phyloP scores from a whole-genome alignment of 2,329 filamentous ascomycete species.

The Magnaporthales sp. region DNA sequence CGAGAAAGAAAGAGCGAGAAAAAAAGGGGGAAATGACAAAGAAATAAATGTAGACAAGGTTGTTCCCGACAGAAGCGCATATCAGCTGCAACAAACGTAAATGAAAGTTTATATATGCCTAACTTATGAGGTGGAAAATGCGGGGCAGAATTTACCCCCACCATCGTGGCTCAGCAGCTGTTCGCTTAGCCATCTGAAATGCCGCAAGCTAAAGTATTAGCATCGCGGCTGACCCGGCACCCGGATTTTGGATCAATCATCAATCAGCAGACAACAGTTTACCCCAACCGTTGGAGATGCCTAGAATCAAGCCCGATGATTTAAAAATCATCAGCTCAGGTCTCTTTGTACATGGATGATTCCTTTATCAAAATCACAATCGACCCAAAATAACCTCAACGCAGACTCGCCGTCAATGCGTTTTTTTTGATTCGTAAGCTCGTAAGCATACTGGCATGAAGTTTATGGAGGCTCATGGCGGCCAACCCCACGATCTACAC shows the following conservation, averaged over 20 bases:
- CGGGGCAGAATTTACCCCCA: background rate
- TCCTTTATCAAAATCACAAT: no score
- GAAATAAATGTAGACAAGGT: background rate
- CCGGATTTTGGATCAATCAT: background rate
- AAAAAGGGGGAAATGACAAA: background rate
- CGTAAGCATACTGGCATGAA: background rate
- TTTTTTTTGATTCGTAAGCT: no score
- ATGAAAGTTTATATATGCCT: background rate
- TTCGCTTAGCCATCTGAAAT: background rate
- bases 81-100: no score
- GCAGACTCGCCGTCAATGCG: no score
- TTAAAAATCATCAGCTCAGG: no score
- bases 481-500: background rate
- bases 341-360: no score
- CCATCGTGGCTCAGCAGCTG: background rate
- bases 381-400: no score
- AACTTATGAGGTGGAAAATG: background rate
- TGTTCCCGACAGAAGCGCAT: background rate
- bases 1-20: background rate
- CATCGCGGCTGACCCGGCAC: background rate
- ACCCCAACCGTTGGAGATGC: background rate
- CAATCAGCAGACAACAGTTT: background rate
- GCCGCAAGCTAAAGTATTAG: background rate
- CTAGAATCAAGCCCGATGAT: no score
- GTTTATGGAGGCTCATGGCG: background rate